Conservation (phyloP, 2,329 filamentous ascomycete genomes). For the Hypocreales sp. region DNA sequence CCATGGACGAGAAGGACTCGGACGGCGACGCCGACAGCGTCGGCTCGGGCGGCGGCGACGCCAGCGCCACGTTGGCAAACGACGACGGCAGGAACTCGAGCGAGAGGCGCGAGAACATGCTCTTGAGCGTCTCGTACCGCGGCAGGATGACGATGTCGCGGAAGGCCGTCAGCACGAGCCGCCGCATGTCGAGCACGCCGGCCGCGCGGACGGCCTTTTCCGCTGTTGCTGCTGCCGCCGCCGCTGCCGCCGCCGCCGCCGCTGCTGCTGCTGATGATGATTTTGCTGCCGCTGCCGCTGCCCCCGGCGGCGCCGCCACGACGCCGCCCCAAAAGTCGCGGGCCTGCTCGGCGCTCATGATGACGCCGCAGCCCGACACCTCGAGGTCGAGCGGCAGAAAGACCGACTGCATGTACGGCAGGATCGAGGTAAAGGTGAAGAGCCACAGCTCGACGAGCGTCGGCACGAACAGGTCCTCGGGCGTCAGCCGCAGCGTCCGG, state of each 20-base stretch:
- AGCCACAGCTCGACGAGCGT: conserved; percentile 90
- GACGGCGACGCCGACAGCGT: conserved; percentile 35
- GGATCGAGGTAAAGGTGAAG: conserved; percentile 74
- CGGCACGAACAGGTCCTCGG: conserved; percentile 80
- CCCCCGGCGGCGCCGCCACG: conserved; percentile 25
- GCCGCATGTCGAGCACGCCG: conserved; percentile 63
- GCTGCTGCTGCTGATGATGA: too few relatives aligned
- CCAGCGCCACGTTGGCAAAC: conserved; percentile 32
- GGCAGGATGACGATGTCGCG: conserved; percentile 80
- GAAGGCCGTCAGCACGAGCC: conserved; percentile 75
- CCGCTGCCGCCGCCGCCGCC: conserved; percentile 22
- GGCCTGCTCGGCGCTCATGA: conserved; percentile 66
- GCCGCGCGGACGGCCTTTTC: conserved; percentile 30
- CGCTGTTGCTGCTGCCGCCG: conserved; percentile 17
- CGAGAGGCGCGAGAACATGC: conserved; percentile 76
- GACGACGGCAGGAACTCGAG: conserved; percentile 57
- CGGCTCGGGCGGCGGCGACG: conserved; percentile 35
- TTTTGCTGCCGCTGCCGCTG: conserved; percentile 14
- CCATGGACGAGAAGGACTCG: conserved; percentile 27
- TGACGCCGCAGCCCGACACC: conserved; percentile 67
- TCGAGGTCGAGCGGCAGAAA: conserved; percentile 89
- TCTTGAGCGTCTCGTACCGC: conserved; percentile 75
- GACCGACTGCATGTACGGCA: conserved; percentile 90
- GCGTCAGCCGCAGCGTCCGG: conserved; percentile 60
- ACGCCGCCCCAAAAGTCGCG: conserved; percentile 81